Conservation (phyloP, 192 early-diverging fungal species). For the Rhizophagus clarus region DNA sequence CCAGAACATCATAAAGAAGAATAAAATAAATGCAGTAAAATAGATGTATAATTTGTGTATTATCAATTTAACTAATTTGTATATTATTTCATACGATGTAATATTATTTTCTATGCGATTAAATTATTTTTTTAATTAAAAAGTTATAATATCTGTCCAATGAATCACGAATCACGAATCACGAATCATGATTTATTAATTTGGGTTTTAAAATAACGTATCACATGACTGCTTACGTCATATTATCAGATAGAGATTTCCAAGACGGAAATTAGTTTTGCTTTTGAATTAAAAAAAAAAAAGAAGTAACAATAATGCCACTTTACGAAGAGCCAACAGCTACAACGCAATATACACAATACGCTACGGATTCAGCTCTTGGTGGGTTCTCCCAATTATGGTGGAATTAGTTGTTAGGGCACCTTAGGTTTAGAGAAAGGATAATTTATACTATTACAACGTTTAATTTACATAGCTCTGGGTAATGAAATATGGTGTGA, state of each 20-base stretch:
- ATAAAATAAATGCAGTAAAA: neutral
- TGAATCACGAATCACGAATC: too few relatives aligned
- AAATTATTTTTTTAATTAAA: too few relatives aligned
- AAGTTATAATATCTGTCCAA: too few relatives aligned
- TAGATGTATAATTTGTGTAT: too few relatives aligned
- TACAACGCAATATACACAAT: conserved; percentile 15
- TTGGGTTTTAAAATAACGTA: too few relatives aligned
- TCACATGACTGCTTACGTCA: too few relatives aligned
- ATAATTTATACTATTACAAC: neutral
- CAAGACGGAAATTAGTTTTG: neutral
- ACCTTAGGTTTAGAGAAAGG: neutral
- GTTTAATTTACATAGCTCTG: neutral
- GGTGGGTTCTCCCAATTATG: neutral
- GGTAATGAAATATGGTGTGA: neutral
- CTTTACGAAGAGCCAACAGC: conserved; percentile 18
- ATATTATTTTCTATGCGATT: too few relatives aligned
- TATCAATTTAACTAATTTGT: too few relatives aligned
- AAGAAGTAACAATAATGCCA: neutral
- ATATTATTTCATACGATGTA: too few relatives aligned
- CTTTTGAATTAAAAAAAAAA: neutral
- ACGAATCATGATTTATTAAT: too few relatives aligned
- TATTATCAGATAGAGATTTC: too few relatives aligned
- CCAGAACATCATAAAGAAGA: conserved; percentile 67
- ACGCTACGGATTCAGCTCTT: neutral
- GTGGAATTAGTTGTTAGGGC: neutral